Conservation (phyloP, 371 early-diverging fungal genomes). For the Mucor ambiguus region DNA sequence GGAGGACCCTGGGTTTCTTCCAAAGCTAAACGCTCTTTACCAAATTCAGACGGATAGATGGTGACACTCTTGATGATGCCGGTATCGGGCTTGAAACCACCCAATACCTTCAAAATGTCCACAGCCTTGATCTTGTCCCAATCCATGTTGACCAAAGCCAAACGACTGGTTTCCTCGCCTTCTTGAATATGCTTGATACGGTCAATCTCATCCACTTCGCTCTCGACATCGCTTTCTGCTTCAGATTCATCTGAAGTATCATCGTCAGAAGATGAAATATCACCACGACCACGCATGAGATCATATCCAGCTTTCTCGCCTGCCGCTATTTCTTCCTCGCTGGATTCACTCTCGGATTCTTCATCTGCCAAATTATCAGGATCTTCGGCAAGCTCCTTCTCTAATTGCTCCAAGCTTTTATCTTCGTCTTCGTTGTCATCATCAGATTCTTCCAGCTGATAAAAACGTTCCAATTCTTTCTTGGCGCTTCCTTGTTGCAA, state of each 20-base stretch:
- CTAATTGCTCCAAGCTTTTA: conserved; percentile 42
- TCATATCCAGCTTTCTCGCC: conserved; percentile 52
- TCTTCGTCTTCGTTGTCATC: conserved; percentile 37
- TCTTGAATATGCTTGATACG: conserved; percentile 57
- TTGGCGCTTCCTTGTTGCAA: conserved; percentile 51
- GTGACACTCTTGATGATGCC: conserved; percentile 77
- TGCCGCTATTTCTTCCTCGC: conserved; percentile 29
- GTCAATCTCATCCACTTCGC: conserved; percentile 61
- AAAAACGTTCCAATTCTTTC: conserved; percentile 60
- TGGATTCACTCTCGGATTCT: conserved; percentile 25
- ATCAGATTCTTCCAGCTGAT: conserved; percentile 61
- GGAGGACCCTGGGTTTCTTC: conserved; percentile 86
- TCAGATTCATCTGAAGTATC: conserved; percentile 59
- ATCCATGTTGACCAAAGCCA: conserved; percentile 96
- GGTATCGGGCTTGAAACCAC: conserved; percentile 80
- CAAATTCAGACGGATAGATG: conserved; percentile 96
- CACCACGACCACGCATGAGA: conserved; percentile 86
- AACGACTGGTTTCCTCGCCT: conserved; percentile 86
- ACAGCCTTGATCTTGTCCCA: conserved; percentile 90
- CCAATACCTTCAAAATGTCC: conserved; percentile 89
- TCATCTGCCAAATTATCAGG: conserved; percentile 29
- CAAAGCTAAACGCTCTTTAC: conserved; percentile 83
- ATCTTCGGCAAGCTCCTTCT: conserved; percentile 53
- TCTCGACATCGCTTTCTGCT: conserved; percentile 58
- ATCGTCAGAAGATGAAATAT: conserved; percentile 63